phyloP scores from a whole-genome alignment of 163 green algal species.

The Scenedesmus sp. region DNA sequence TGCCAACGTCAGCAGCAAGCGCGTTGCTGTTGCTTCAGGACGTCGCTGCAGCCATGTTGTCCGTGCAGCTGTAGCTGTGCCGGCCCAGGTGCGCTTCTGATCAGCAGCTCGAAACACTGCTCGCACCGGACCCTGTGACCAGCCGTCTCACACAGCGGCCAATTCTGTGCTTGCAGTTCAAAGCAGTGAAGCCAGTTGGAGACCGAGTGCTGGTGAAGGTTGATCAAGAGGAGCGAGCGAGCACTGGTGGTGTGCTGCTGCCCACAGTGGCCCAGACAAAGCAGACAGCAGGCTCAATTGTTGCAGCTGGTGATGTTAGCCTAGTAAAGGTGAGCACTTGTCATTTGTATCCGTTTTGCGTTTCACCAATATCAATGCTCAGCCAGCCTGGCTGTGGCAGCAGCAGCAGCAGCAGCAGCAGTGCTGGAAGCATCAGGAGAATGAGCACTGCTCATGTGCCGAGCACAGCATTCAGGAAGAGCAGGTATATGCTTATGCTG shows the following conservation, averaged over 20 bases:
- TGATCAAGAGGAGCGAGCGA: slow-evolving; percentile 78
- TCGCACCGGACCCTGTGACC: not conserved
- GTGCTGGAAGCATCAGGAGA: not conserved
- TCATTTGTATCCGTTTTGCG: not conserved
- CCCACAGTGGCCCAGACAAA: slow-evolving; percentile 85
- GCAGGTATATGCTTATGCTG: too few species aligned
- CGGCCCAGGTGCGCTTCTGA: slow-evolving; percentile 9
- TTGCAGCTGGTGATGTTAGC: slow-evolving; percentile 65
- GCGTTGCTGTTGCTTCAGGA: not conserved
- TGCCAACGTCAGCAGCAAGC: slow-evolving; percentile 31
- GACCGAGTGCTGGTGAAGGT: slow-evolving; percentile 92
- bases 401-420: slow-evolving; percentile 19
- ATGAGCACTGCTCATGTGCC: not conserved
- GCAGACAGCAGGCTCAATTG: slow-evolving; percentile 80
- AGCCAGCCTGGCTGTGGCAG: not conserved
- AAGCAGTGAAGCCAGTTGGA: slow-evolving; percentile 84
- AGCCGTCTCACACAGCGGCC: not conserved
- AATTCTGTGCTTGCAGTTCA: slow-evolving; percentile 66
- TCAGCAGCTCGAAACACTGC: not conserved
- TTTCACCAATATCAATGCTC: not conserved
- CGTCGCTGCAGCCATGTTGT: slow-evolving; percentile 38
- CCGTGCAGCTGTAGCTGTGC: slow-evolving; percentile 35
- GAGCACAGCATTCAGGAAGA: too few species aligned
- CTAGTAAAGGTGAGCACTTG: slow-evolving; percentile 61
- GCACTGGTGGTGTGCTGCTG: slow-evolving; percentile 90